Percentiles rank a stretch among this genome's conserved stretches.
Conservation (phyloP, 441 rosid species). For the Pelargonium citronellum region DNA sequence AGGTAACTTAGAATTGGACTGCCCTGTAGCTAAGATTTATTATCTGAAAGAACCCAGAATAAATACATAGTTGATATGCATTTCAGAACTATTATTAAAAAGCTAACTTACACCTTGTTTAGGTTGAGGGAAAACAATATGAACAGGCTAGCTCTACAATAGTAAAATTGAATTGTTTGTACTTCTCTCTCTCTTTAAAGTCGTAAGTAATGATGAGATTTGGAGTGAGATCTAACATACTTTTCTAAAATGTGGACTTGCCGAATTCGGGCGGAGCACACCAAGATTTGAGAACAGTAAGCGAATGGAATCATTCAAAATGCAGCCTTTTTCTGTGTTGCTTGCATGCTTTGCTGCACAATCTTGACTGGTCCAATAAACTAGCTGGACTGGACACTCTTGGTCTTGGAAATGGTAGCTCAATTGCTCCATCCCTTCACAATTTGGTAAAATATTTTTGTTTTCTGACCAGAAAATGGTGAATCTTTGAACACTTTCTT, state of each 20-base stretch:
- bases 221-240: background rate
- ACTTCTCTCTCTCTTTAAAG: background rate
- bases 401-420: background rate
- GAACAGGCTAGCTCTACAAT: background rate
- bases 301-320: slow-evolving; percentile 1
- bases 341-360: slow-evolving; percentile 5
- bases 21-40: too few species aligned
- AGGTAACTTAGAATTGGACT: background rate
- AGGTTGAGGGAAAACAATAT: background rate
- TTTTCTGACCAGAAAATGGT: background rate
- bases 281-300: background rate
- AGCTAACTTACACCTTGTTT: background rate
- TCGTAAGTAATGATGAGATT: background rate
- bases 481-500: too few species aligned
- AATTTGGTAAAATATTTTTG: background rate
- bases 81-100: background rate
- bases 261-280: background rate
- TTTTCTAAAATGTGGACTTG: too few species aligned
- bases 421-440: background rate
- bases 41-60: background rate
- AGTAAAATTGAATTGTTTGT: background rate
- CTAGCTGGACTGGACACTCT: slow-evolving; percentile 1
- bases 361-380: background rate
- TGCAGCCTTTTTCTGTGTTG: background rate
- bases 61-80: background rate